Evolutionary conservation across 768 basidiomycete species (phyloP).

Genomic region (Collybia sp.): DNA sequence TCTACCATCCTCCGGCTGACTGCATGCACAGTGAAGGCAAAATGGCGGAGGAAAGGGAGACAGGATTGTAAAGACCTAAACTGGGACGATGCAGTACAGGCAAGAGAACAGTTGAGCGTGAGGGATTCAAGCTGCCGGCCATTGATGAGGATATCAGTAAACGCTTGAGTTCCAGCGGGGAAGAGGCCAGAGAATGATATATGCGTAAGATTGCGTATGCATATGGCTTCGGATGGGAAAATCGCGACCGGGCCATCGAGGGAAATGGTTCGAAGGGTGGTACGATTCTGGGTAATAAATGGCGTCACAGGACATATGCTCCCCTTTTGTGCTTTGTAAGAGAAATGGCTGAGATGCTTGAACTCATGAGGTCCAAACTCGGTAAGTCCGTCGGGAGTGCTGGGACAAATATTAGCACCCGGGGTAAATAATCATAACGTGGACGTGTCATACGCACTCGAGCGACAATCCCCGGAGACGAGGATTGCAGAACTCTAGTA

Average conservation of each 20-base stretch:
- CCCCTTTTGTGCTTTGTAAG: constrained; percentile 44
- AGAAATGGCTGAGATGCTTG: constrained; percentile 54
- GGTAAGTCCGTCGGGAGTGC: constrained; percentile 36
- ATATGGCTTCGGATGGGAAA: constrained; percentile 49
- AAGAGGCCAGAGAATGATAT: constrained; percentile 59
- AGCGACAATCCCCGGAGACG: constrained; percentile 55
- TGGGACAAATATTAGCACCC: constrained; percentile 10
- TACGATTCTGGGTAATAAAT: constrained; percentile 50
- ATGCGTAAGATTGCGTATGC: constrained; percentile 59
- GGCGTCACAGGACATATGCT: constrained; percentile 31
- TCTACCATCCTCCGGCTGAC: constrained; percentile 42
- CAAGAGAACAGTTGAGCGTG: constrained; percentile 48
- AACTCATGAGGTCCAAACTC: constrained; percentile 46
- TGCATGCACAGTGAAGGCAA: constrained; percentile 47
- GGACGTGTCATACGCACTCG: constrained; percentile 32
- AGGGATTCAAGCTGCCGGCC: constrained; percentile 64
- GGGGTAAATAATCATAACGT: neutral
- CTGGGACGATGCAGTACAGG: constrained; percentile 43
- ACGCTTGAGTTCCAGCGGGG: constrained; percentile 41
- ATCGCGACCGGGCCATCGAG: constrained; percentile 52
- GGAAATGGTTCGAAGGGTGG: constrained; percentile 46
- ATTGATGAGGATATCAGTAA: constrained; percentile 55
- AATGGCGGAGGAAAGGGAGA: constrained; percentile 63
- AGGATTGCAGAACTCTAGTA: constrained; percentile 47
- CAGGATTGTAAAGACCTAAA: constrained; percentile 39